Percentiles rank a stretch among this genome's conserved stretches.
phyloP scores from a whole-genome alignment of 306 rosid genomes.

The Senna tora region DNA sequence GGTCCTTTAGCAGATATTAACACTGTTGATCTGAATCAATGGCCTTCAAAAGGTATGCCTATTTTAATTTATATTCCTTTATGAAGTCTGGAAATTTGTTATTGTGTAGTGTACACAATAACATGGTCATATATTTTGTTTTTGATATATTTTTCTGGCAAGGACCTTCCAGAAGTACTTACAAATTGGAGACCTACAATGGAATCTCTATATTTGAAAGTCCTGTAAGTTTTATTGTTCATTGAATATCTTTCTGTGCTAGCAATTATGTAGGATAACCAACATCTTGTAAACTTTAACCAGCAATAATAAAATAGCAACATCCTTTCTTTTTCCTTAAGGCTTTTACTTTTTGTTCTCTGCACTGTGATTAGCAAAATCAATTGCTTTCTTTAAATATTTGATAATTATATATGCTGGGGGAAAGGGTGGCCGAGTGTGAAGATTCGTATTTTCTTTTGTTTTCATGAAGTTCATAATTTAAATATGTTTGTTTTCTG shows the following conservation, averaged over 20 bases:
- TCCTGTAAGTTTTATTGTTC: slow-evolving; percentile 58
- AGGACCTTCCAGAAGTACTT: slow-evolving; percentile 56
- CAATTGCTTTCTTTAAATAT: slow-evolving; percentile 8
- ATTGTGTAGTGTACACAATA: neutral
- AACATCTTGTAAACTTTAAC: neutral
- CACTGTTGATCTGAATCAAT: slow-evolving; percentile 60
- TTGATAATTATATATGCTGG: slow-evolving; percentile 6
- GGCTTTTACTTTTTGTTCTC: slow-evolving; percentile 1
- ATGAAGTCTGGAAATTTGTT: neutral
- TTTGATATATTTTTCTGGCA: slow-evolving; percentile 20
- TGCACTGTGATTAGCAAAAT: neutral
- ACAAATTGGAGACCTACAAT: slow-evolving; percentile 74
- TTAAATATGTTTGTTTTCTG: slow-evolving; percentile 31
- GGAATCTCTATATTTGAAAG: slow-evolving; percentile 58
- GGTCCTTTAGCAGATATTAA: slow-evolving; percentile 62
- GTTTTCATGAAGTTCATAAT: slow-evolving; percentile 5
- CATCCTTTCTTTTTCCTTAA: neutral
- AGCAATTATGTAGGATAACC: slow-evolving; percentile 5
- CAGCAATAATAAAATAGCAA: neutral
- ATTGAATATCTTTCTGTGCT: neutral
- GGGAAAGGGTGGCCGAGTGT: slow-evolving; percentile 5
- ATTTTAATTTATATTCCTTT: neutral
- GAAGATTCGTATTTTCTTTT: slow-evolving; percentile 13
- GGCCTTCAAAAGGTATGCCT: slow-evolving; percentile 76
- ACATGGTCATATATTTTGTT: neutral